Evolutionary conservation across 345 rosid species (phyloP), one percentile per base, ranked within the genome.

Genomic region (Boechera divaricarpa): DNA sequence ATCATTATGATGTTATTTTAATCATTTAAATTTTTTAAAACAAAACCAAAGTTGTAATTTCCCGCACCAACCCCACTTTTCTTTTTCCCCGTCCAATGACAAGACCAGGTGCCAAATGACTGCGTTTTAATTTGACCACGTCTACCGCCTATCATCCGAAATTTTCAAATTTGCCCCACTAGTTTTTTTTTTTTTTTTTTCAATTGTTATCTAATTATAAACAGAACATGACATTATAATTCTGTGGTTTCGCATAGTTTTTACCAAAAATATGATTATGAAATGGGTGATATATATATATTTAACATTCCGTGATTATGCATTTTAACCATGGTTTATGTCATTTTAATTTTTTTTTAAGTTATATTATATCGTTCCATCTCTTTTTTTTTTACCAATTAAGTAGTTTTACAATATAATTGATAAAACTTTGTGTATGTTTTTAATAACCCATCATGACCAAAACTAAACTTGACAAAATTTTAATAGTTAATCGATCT

Each of bases 1-100:
- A 89, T 87, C 93, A 87, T 80, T 82, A 79, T 73, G 68, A 68
- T 33, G 60, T 61, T 79, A 78, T 79, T 73, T 78, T 63, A 71
- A 77, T 62, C 44, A 64, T 79, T 69, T 69, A 16, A 57, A 31
- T 1, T 35, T 44, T 44, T 1, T 36, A 67, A 78, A 66, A 5
- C 10, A 36, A 78, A 70, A 54, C 8, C 2, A 60, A 79, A 62
- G 18, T 26, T 61, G 13, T 44, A 53, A 21, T 53, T 42, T 48
- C 45, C 41, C 63, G 63, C 73, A 74, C 76, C 82, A 72, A 28
- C 61, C 18, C 75, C 82, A 67, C 76, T 18, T 55, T 55, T 63
- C 28, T 24, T 70, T 70, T 6, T 71, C 0, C 2, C 15, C 4
- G 1, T 78, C 81, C 81, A 77, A 77, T 77, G 44, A 54, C 54